Base-by-base conservation (phyloP, 2,329 filamentous ascomycete species). In the Phoma sp. region DNA sequence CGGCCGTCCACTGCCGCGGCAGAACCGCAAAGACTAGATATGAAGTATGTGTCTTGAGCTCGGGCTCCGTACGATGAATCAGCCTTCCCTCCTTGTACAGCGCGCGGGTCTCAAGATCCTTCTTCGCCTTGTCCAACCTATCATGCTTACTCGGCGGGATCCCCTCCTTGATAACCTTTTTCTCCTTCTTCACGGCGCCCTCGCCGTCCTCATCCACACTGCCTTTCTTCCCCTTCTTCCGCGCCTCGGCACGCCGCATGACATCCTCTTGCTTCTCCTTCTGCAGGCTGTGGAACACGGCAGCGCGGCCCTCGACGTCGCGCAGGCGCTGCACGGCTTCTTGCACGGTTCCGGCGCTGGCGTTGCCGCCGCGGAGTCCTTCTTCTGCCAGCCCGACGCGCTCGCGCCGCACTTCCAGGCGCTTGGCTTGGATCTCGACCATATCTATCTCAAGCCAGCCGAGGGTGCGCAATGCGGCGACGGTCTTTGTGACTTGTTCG, bases 11-110 rank as follows among this genome's bases (percentile, higher is more conserved):
- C 58, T 90, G 87, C 36, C 87, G 83, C n/a, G 95, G 93, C 56
- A 99, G 77, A 3, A 95, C 80, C 0, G 95, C 95, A 78, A 99
- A 99, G 4, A 96, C 90, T 4, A 99, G 83, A 73, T 99, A 99
- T n/a, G 90, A 95, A 0, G 95, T 99, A 76, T 99, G 95, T 7
- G 91, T 95, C 82, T 96, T 97, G 56, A 98, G 79, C 68, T 99
- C 95, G 0, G 87, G 80, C 77, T 99, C 95, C 0, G 90, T 87
- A 20, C 92, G 84, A 66, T 96, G 91, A 25, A 92, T 83, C 33
- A 98, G 69, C 23, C 86, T 84, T 1, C 95, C 95, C 57, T 93
- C 85, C 70, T 89, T 85, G 78, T 88, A 96, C 36, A 74, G 26
- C 20, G 67, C 56, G 33, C 72, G 69, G 39, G 60, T 76, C 67